Evolutionary conservation across 2,329 filamentous ascomycete genomes (phyloP).

Genomic region (Stagonosporopsis cucurbitacearum): DNA sequence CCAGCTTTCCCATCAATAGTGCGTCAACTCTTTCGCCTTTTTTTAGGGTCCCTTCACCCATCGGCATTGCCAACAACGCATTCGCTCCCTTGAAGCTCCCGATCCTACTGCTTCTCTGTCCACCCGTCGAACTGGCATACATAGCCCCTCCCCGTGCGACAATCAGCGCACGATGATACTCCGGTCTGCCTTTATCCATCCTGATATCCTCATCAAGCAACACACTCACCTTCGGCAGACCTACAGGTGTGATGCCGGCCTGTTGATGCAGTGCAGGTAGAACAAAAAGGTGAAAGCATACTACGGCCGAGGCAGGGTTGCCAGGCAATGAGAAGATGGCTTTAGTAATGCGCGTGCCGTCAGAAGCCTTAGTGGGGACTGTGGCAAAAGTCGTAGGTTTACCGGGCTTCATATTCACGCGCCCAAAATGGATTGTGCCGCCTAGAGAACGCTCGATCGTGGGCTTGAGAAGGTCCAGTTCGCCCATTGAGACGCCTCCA

Average conservation of each 20-base stretch:
- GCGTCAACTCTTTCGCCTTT: slow-evolving; percentile 78
- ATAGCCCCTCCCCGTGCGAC: slow-evolving; percentile 69
- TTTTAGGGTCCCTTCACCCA: slow-evolving; percentile 66
- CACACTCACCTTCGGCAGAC: slow-evolving; percentile 76
- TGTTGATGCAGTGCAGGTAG: slow-evolving; percentile 82
- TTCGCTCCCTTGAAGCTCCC: slow-evolving; percentile 90
- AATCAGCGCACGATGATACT: slow-evolving; percentile 89
- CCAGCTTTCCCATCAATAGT: slow-evolving; percentile 69
- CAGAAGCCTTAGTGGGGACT: slow-evolving; percentile 65
- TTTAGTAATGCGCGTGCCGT: slow-evolving; percentile 63
- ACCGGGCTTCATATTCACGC: slow-evolving; percentile 96
- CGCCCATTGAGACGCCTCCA: slow-evolving; percentile 96
- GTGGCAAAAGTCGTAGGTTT: slow-evolving; percentile 98
- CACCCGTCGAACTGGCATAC: slow-evolving; percentile 81
- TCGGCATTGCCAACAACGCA: slow-evolving; percentile 78
- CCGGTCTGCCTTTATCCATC: slow-evolving; percentile 76
- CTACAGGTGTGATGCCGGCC: slow-evolving; percentile 70
- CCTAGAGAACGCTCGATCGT: slow-evolving; percentile 90
- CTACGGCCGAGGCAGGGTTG: slow-evolving; percentile 90
- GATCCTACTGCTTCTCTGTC: slow-evolving; percentile 87
- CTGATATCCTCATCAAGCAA: slow-evolving; percentile 73
- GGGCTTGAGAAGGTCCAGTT: slow-evolving; percentile 94
- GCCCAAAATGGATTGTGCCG: slow-evolving; percentile 93
- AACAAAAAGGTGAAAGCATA: slow-evolving; percentile 94
- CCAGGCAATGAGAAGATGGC: slow-evolving; percentile 90